Evolutionary conservation across 805 yeast genomes (phyloP), one percentile per base, ranked within the genome.

Genomic region (Lachancea fermentati): DNA sequence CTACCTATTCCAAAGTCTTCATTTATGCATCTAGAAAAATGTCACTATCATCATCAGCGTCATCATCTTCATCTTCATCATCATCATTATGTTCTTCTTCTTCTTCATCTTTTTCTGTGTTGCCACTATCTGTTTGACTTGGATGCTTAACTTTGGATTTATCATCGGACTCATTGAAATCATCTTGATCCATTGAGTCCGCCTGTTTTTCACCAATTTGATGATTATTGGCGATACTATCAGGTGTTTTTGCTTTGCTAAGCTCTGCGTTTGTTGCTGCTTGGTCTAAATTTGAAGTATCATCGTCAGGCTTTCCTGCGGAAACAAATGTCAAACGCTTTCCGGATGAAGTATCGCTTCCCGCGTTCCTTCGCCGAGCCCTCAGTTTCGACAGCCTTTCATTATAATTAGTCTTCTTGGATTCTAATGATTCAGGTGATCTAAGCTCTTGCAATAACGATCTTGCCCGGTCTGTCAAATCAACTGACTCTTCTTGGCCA

Each of bases 401-500:
- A 12, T 55, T 60, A 29, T 50, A 53, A 7, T 54, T 22, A 2
- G 41, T 28, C 4, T 50, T 62, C 29, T 45, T 49, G 4, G 48
- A 44, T 28, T 50, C 54, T 13, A 49, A 48, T 4, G 62, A 54
- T 4, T 47, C 43, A 18, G 61, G 57, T 5, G 70, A 68, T 52
- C 89, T 67, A 16, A 83, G 62, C 50, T 80, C 88, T 51, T 72
- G 73, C 14, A 83, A 65, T 43, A 83, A 67, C 37, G 67, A 72
- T 56, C 83, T 70, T 0, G 91, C 93, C 46, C 88, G 68, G 30
- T 57, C 62, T 9, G 51, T 53, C 28, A 60, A 54, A 31, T 59
- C 64, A 15, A 42, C 52, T 4, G 39, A 17, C 5, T 39, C 34
- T 4, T 36, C 39, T 22, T 22, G 26, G 9, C 26, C 26, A 7